Conservation (phyloP, 768 basidiomycete species). For the Mycena galericulata region DNA sequence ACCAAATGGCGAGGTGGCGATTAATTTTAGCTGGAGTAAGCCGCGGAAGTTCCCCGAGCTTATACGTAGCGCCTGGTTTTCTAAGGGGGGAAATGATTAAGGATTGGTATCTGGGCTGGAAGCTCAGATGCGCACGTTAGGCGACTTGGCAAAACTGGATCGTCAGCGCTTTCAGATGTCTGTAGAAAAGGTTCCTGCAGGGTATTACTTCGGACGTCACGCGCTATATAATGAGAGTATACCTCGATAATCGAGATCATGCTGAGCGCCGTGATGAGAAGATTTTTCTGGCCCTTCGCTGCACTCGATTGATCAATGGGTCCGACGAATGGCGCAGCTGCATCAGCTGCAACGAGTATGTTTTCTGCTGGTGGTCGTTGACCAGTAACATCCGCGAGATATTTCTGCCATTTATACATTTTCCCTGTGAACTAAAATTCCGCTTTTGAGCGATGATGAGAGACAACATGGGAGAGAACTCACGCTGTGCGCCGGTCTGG, state of each 20-base stretch:
- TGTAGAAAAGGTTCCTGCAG: not conserved
- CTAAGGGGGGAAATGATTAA: too few species aligned
- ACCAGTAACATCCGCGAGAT: not conserved
- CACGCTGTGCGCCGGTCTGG: not conserved
- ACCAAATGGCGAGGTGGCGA: not conserved
- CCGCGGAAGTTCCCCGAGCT: too few species aligned
- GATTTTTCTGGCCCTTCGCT: not conserved
- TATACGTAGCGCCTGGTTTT: too few species aligned
- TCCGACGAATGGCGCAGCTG: too few species aligned
- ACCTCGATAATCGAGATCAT: constrained; percentile 1
- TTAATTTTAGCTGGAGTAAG: not conserved
- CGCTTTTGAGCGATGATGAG: not conserved
- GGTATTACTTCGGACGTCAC: too few species aligned
- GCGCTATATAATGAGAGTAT: too few species aligned
- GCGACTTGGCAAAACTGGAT: too few species aligned
- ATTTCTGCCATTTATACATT: not conserved
- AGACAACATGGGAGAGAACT: not conserved
- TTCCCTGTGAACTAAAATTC: not conserved
- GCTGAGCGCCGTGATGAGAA: not conserved
- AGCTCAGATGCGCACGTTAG: too few species aligned
- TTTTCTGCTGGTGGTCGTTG: too few species aligned
- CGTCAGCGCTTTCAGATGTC: too few species aligned
- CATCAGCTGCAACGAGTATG: too few species aligned
- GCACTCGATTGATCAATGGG: not conserved
- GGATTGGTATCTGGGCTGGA: too few species aligned